Conservation (phyloP, 1,284 basidiomycete species). For the Tilletia setariae region DNA sequence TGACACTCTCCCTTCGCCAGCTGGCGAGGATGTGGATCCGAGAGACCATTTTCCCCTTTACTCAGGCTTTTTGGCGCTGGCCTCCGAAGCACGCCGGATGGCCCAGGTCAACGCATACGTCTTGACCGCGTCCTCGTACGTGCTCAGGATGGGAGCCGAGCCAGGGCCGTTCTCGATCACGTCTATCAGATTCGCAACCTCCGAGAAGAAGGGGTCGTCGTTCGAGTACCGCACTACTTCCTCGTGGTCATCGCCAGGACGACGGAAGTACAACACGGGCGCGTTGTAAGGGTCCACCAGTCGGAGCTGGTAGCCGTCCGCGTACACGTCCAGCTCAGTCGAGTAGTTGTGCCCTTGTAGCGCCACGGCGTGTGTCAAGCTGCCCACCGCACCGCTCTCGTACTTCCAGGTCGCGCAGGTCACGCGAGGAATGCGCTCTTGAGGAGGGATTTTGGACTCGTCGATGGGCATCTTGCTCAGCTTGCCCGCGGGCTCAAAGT, state of each 20-base stretch:
- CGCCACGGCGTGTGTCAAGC: slow-evolving; percentile 52
- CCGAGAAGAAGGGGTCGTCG: slow-evolving; percentile 55
- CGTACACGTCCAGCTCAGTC: slow-evolving; percentile 50
- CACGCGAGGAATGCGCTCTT: slow-evolving; percentile 50
- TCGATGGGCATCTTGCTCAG: slow-evolving; percentile 77
- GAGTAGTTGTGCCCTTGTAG: slow-evolving; percentile 52
- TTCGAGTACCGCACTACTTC: slow-evolving; percentile 52
- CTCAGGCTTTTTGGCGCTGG: slow-evolving; percentile 7
- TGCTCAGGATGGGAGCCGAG: slow-evolving; percentile 40
- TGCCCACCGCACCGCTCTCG: slow-evolving; percentile 49
- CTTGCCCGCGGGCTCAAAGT: slow-evolving; percentile 65
- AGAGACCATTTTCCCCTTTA: neutral
- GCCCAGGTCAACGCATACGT: slow-evolving; percentile 53
- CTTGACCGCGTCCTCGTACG: slow-evolving; percentile 51
- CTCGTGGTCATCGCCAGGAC: slow-evolving; percentile 53
- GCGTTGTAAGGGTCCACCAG: slow-evolving; percentile 53
- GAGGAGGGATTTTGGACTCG: slow-evolving; percentile 67
- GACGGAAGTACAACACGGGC: slow-evolving; percentile 50
- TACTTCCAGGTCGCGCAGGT: slow-evolving; percentile 54
- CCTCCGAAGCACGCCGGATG: slow-evolving; percentile 47
- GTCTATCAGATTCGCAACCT: slow-evolving; percentile 51
- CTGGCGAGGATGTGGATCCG: neutral
- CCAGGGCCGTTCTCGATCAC: slow-evolving; percentile 47
- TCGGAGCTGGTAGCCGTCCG: slow-evolving; percentile 50
- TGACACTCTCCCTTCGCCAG: no score